These are phyloP conservation scores for Kalaharituber pfeilii DNA, from an alignment of 2,329 filamentous ascomycete species.

Conservation along the genomic window DNA sequence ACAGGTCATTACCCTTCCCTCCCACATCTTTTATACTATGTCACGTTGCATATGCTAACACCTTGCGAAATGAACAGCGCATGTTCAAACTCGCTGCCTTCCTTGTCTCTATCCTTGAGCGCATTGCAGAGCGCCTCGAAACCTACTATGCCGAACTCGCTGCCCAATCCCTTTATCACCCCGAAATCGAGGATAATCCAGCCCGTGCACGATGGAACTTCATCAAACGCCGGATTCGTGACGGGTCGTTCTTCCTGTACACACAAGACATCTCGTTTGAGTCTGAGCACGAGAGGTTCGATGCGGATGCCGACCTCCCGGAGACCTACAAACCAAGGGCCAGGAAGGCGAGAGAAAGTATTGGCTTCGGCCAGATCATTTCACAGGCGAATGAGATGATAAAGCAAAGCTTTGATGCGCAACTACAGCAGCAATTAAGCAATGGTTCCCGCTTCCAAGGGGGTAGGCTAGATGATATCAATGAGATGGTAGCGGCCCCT, in stretches of 20 bases:
- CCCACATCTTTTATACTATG: neutral
- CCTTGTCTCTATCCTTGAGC: constrained; percentile 36
- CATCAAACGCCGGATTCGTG: constrained; percentile 32
- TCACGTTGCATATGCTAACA: too few species aligned
- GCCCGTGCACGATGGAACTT: constrained; percentile 38
- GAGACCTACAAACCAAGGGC: neutral
- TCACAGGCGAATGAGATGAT: constrained; percentile 27
- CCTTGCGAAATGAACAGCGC: constrained; percentile 4
- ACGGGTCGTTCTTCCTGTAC: constrained; percentile 38
- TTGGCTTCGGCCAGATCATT: constrained; percentile 34
- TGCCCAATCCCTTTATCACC: constrained; percentile 34
- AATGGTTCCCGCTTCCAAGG: neutral
- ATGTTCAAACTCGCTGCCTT: constrained; percentile 25
- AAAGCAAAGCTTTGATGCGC: neutral
- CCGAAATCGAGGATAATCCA: constrained; percentile 37
- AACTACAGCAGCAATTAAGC: neutral
- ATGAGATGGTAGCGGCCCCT: neutral
- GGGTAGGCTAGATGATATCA: neutral
- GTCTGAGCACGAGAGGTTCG: constrained; percentile 9
- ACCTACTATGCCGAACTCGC: constrained; percentile 37
- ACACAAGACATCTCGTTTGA: constrained; percentile 27
- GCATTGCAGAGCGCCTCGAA: constrained; percentile 36
- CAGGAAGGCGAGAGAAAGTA: constrained; percentile 21
- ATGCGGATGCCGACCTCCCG: neutral
- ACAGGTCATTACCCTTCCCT: constrained; percentile 3